Evolutionary conservation across 2,329 filamentous ascomycete genomes (phyloP).

Genomic region (Cercospora janseana): DNA sequence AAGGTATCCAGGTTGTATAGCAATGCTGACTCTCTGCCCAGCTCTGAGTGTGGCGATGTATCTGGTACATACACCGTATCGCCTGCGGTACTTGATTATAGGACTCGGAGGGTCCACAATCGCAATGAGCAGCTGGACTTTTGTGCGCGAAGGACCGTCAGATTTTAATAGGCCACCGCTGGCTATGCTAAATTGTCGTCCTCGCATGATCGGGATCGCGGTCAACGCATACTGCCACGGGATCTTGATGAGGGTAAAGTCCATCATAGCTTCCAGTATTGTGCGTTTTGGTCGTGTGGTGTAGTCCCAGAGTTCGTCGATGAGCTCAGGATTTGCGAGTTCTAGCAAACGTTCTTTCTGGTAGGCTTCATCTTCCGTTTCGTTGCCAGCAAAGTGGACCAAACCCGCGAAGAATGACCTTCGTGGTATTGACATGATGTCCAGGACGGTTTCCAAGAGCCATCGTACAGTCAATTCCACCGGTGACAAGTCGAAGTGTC

Average conservation of each 20-base stretch:
- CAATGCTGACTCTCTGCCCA: slow-evolving; percentile 60
- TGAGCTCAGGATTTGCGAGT: slow-evolving; percentile 73
- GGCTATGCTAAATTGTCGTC: slow-evolving; percentile 90
- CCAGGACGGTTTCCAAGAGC: slow-evolving; percentile 77
- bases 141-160: slow-evolving; percentile 27
- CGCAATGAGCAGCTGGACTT: slow-evolving; percentile 39
- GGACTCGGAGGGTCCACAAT: slow-evolving; percentile 46
- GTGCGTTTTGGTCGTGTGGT: slow-evolving; percentile 85
- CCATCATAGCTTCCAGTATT: slow-evolving; percentile 87
- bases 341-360: slow-evolving; percentile 82
- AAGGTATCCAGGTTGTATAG: slow-evolving; percentile 54
- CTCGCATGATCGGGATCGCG: slow-evolving; percentile 77
- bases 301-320: slow-evolving; percentile 95
- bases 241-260: slow-evolving; percentile 81
- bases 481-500: slow-evolving; percentile 42
- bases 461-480: slow-evolving; percentile 63
- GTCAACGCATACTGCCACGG: slow-evolving; percentile 70
- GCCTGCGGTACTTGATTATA: slow-evolving; percentile 85
- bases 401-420: slow-evolving; percentile 81
- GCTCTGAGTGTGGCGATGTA: slow-evolving; percentile 68
- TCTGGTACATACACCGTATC: slow-evolving; percentile 84
- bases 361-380: slow-evolving; percentile 46
- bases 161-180: slow-evolving; percentile 58
- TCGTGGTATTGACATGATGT: slow-evolving; percentile 85
- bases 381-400: slow-evolving; percentile 69